phyloP scores from a whole-genome alignment of 345 rosid genomes.

The Rhodamnia rubescens region DNA sequence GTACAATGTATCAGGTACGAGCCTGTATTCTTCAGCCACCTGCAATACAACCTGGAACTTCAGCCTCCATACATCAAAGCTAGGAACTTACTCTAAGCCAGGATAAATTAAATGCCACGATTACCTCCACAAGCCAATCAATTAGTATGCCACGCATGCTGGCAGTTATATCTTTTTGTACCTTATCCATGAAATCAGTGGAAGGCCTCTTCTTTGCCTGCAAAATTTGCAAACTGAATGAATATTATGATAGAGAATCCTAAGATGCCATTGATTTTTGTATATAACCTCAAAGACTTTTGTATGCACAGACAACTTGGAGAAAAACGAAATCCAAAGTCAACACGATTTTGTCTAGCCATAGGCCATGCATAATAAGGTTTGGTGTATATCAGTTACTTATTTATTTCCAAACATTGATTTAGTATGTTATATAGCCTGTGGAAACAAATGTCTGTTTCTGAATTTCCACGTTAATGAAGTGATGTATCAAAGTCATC shows the following conservation, averaged over 20 bases:
- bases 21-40: conserved; percentile 98
- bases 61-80: not conserved
- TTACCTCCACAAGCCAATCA: conserved; percentile 98
- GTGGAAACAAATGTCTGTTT: not conserved
- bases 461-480: not conserved
- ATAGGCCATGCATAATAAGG: not conserved
- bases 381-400: not conserved
- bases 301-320: not conserved
- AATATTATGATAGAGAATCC: not conserved
- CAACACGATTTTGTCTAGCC: not conserved
- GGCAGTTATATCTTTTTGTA: conserved; percentile 73
- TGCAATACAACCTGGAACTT: conserved; percentile 17
- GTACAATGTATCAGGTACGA: conserved; percentile 73
- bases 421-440: not conserved
- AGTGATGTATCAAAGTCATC: not conserved
- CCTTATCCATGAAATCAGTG: conserved; percentile 60
- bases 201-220: conserved; percentile 80
- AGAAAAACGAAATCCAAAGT: not conserved
- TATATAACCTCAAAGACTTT: not conserved
- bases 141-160: conserved; percentile 82
- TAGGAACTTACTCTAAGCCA: not conserved
- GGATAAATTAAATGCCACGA: not conserved
- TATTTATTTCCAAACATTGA: not conserved
- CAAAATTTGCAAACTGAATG: not conserved
- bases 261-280: not conserved